Conservation (phyloP, 352 stramenopile species). For the Phytophthora pisi region DNA sequence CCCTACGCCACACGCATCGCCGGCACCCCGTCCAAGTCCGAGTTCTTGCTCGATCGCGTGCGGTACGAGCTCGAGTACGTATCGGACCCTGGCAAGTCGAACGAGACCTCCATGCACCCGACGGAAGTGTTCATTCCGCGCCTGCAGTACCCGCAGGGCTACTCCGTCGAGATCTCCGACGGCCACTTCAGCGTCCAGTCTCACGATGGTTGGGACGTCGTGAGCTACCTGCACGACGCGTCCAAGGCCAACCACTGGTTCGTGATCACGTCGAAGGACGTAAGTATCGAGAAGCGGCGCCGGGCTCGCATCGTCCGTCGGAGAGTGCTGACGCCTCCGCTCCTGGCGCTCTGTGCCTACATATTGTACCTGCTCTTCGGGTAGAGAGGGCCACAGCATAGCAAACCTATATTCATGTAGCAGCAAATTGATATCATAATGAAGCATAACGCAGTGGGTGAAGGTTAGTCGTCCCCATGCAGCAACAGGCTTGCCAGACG, state of each 20-base stretch:
- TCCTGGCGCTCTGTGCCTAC: slow-evolving; percentile 29
- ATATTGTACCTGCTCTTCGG: slow-evolving; percentile 43
- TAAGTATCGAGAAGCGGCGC: slow-evolving; percentile 36
- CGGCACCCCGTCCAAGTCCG: slow-evolving; percentile 62
- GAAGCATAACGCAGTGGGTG: background rate
- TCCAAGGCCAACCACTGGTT: slow-evolving; percentile 44
- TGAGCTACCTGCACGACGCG: slow-evolving; percentile 65
- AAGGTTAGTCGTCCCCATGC: background rate
- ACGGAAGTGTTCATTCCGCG: slow-evolving; percentile 80
- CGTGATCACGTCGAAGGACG: slow-evolving; percentile 54
- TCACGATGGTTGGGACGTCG: slow-evolving; percentile 65
- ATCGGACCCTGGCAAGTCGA: slow-evolving; percentile 41
- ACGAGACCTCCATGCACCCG: slow-evolving; percentile 31
- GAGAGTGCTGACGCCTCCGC: slow-evolving; percentile 20
- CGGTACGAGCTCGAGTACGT: slow-evolving; percentile 71
- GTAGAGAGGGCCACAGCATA: slow-evolving; percentile 9
- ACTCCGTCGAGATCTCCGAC: slow-evolving; percentile 60
- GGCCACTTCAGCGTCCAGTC: slow-evolving; percentile 52
- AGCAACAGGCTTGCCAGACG: background rate
- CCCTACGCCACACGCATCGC: slow-evolving; percentile 73
- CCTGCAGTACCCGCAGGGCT: slow-evolving; percentile 74
- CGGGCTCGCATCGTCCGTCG: slow-evolving; percentile 25
- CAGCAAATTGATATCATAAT: slow-evolving; percentile 19
- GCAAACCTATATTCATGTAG: background rate
- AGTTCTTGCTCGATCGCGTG: slow-evolving; percentile 53